These are phyloP conservation scores for Colletotrichum euphorbiae DNA, from an alignment of 2,329 filamentous ascomycete genomes.

Conservation along the genomic window DNA sequence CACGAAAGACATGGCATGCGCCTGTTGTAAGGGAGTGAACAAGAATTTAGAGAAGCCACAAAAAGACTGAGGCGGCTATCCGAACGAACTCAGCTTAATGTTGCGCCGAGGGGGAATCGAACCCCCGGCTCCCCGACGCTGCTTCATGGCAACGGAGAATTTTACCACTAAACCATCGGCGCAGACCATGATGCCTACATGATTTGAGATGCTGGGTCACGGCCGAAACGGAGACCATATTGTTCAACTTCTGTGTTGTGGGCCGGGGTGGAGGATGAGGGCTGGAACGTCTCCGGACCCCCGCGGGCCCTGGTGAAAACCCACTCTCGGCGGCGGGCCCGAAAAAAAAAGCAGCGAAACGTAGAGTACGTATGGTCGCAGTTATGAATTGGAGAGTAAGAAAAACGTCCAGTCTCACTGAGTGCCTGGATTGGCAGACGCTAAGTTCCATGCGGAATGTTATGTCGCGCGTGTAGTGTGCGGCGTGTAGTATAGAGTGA, in stretches of 20 bases:
- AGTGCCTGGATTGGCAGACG: not conserved
- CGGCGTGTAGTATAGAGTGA: not conserved
- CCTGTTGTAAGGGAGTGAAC: no score
- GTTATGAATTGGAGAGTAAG: not conserved
- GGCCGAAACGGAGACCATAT: not conserved
- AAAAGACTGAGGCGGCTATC: not conserved
- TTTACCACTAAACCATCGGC: slow-evolving; percentile 30
- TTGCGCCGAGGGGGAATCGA: slow-evolving; percentile 29
- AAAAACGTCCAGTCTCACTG: not conserved
- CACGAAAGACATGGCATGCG: no score
- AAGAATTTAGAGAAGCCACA: not conserved
- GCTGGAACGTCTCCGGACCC: not conserved
- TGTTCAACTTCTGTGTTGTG: not conserved
- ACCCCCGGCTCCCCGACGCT: slow-evolving; percentile 29
- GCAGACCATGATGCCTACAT: not conserved
- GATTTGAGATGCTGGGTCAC: not conserved
- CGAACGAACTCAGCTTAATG: not conserved
- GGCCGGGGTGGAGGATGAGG: slow-evolving; percentile 12
- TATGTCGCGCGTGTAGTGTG: not conserved
- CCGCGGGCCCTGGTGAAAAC: not conserved
- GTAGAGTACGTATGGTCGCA: no score
- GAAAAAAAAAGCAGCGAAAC: not conserved
- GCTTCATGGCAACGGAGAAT: slow-evolving; percentile 27
- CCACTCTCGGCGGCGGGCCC: not conserved
- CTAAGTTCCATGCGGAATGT: not conserved